phyloP scores from a whole-genome alignment of 2,329 filamentous ascomycete species.

The Huntiella abstrusa region DNA sequence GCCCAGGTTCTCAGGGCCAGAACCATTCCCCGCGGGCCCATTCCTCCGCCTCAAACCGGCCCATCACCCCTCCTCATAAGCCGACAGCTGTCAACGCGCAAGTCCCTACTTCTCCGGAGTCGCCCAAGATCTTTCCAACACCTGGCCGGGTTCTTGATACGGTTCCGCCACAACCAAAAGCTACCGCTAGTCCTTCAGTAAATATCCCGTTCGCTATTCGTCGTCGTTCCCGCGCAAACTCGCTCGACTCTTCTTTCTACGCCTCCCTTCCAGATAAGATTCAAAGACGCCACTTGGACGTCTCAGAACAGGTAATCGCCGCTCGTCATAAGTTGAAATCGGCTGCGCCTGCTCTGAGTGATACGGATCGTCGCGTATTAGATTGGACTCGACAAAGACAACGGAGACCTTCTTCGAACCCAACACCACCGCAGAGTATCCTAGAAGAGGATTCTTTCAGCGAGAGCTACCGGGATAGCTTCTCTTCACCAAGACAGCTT shows the following conservation, averaged over 20 bases:
- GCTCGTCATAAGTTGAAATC: constrained; percentile 5
- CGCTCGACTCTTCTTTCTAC: constrained; percentile 48
- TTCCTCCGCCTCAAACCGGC: too few species aligned
- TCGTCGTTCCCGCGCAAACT: constrained; percentile 22
- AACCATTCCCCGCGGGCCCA: constrained; percentile 5
- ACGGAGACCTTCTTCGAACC: constrained; percentile 9
- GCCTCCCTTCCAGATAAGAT: constrained; percentile 54
- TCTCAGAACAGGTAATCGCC: constrained; percentile 42
- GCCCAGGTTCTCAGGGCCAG: constrained; percentile 3
- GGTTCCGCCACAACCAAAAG: not conserved
- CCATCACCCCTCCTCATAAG: not conserved
- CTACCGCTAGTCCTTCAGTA: constrained; percentile 12
- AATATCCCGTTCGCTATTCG: constrained; percentile 17
- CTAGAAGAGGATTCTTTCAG: constrained; percentile 9
- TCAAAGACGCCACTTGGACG: constrained; percentile 48
- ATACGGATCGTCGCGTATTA: constrained; percentile 7
- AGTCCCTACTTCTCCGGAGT: constrained; percentile 2
- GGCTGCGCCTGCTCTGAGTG: constrained; percentile 1
- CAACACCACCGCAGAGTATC: constrained; percentile 9
- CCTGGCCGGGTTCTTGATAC: constrained; percentile 2
- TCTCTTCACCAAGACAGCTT: constrained; percentile 32
- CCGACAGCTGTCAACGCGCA: not conserved
- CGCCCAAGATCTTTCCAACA: constrained; percentile 12
- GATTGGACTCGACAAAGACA: constrained; percentile 9
- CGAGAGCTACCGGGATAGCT: too few species aligned